These are phyloP conservation scores for Penicillium sp. DNA, from an alignment of 2,329 filamentous ascomycete genomes.

Conservation along the genomic window DNA sequence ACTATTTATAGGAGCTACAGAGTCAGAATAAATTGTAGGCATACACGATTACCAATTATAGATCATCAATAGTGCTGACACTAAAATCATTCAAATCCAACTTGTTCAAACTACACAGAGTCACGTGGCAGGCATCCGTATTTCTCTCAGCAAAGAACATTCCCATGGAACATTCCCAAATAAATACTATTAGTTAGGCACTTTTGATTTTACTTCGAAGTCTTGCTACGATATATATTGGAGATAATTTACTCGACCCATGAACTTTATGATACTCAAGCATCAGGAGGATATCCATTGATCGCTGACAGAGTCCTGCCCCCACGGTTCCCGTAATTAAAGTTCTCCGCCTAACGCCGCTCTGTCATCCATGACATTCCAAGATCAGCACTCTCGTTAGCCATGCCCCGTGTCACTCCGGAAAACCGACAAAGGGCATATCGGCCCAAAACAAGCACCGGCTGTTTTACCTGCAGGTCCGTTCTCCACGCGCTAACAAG, in stretches of 20 bases:
- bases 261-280: not conserved
- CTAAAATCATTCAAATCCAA: too few relatives aligned
- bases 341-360: not conserved
- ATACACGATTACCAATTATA: not conserved
- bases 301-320: not conserved
- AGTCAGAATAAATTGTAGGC: not conserved
- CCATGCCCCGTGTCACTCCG: constrained; percentile 5
- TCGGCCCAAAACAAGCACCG: constrained; percentile 5
- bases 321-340: not conserved
- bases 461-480: constrained; percentile 8
- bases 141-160: too few relatives aligned
- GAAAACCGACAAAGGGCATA: constrained; percentile 1
- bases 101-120: too few relatives aligned
- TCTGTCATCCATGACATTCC: not conserved
- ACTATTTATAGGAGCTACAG: not conserved
- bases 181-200: too few relatives aligned
- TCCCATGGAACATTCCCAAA: too few relatives aligned
- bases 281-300: too few relatives aligned
- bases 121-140: too few relatives aligned
- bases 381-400: not conserved
- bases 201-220: too few relatives aligned
- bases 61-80: not conserved
- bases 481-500: not conserved
- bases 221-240: too few relatives aligned
- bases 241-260: too few relatives aligned